phyloP scores from a whole-genome alignment of 352 stramenopile genomes.

The Blastocystis sp. region DNA sequence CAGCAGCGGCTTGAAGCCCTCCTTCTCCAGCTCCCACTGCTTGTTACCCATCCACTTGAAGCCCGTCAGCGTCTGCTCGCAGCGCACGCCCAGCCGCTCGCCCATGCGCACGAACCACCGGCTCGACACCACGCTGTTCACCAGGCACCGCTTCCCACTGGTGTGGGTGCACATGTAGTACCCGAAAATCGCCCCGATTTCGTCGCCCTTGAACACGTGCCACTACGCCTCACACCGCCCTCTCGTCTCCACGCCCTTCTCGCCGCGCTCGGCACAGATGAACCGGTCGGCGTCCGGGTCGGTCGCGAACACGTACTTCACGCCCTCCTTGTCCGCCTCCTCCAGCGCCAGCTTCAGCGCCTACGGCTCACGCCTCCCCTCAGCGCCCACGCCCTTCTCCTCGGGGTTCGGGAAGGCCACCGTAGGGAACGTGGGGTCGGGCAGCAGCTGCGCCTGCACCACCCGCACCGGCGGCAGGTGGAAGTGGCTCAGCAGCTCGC shows the following conservation, averaged over 20 bases:
- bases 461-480: conserved; percentile 75
- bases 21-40: conserved; percentile 77
- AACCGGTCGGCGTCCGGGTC: conserved; percentile 96
- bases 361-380: not conserved
- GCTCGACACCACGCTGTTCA: conserved; percentile 73
- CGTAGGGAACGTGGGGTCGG: conserved; percentile 90
- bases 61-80: conserved; percentile 93
- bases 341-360: conserved; percentile 84
- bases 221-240: conserved; percentile 76
- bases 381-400: conserved; percentile 85
- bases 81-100: conserved; percentile 85
- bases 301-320: conserved; percentile 89
- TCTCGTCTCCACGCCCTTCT: not conserved
- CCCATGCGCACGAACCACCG: conserved; percentile 87
- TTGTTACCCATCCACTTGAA: conserved; percentile 98
- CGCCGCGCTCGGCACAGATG: conserved; percentile 84
- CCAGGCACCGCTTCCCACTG: conserved; percentile 24
- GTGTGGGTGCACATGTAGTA: conserved; percentile 77
- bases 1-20: conserved; percentile 88
- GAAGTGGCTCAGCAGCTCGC: conserved; percentile 85
- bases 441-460: conserved; percentile 82
- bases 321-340: conserved; percentile 78
- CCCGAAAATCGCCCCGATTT: conserved; percentile 91
- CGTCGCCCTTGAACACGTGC: conserved; percentile 93
- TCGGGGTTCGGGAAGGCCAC: conserved; percentile 95